Evolutionary conservation across 2,329 filamentous ascomycete genomes (phyloP).

Genomic region (Botrytis sinoallii): DNA sequence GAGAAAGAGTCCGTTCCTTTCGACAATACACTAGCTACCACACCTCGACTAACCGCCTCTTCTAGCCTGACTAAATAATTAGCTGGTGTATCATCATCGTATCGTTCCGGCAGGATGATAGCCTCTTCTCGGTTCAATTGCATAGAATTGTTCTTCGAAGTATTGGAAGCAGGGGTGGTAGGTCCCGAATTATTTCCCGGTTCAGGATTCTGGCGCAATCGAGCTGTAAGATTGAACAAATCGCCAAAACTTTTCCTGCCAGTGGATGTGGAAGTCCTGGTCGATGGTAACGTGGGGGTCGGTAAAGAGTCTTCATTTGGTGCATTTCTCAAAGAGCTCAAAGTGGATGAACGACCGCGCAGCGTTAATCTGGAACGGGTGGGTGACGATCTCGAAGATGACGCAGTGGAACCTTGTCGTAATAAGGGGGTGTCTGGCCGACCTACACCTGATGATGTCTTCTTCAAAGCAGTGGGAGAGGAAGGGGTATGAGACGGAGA

Average conservation of each 20-base stretch:
- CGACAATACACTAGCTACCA: conserved; percentile 80
- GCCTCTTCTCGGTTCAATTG: conserved; percentile 68
- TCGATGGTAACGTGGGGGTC: conserved; percentile 54
- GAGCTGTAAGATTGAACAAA: conserved; percentile 69
- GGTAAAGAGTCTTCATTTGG: conserved; percentile 69
- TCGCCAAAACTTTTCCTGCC: conserved; percentile 92
- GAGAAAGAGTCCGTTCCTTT: conserved; percentile 85
- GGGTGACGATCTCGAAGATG: conserved; percentile 64
- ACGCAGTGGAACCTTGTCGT: conserved; percentile 59
- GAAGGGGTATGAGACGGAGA: conserved; percentile 27
- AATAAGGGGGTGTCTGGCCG: conserved; percentile 46
- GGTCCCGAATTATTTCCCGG: conserved; percentile 66
- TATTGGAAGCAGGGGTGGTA: conserved; percentile 64
- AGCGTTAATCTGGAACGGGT: conserved; percentile 57
- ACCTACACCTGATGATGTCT: conserved; percentile 35
- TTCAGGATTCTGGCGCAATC: conserved; percentile 80
- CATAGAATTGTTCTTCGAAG: conserved; percentile 80
- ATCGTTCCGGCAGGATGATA: conserved; percentile 68
- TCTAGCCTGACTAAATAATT: conserved; percentile 85
- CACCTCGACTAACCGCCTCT: conserved; percentile 72
- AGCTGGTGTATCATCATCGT: conserved; percentile 85
- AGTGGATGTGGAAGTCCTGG: conserved; percentile 78
- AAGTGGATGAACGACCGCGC: conserved; percentile 81
- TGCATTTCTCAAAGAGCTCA: conserved; percentile 74
- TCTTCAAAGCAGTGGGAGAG: conserved; percentile 27